Base-by-base conservation (phyloP, 1,284 basidiomycete species). In the Boletus sp. region DNA sequence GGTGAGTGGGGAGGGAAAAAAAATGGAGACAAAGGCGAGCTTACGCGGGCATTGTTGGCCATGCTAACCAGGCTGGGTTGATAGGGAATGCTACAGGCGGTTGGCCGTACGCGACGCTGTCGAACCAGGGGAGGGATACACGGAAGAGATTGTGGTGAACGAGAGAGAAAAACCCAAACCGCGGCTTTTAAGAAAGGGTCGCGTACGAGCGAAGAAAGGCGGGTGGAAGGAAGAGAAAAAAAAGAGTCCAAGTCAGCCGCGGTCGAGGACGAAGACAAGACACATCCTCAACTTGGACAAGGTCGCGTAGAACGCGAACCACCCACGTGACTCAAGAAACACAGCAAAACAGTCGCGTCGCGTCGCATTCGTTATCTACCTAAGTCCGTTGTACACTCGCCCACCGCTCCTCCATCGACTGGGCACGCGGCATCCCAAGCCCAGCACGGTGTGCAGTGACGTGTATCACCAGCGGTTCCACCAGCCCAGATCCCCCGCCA, bases 21-120 rank as follows among this genome's bases (percentile, higher is more conserved):
- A 43, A 26, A 69, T 2, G 5, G 34, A 20, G 6, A 7, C 36
- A n/a, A n/a, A n/a, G 27, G 22, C n/a, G 27, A 8, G 8, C 76
- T 43, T 72, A 82, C 81, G 59, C 81, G 78, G 61, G 65, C 62
- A 64, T 76, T 72, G 71, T 72, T 75, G 59, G 78, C 76, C 80
- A 83, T 82, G 64, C 67, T 68, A 60, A 57, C 53, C 55, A 52
- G 50, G 49, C 49, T 53, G 58, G 54, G 57, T 63, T 51, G 57
- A 62, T 55, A 59, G 48, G 56, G 62, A 58, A 67, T 66, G 61
- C 66, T 67, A 61, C 54, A 55, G 50, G 29, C 61, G 59, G 55
- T 51, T 25, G 58, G 50, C 43, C 47, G 55, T 52, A 44, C 49
- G 54, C 42, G 53, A 53, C 44, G 44, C 46, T 40, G 56, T 46